Evolutionary conservation across 179 eudicot species (phyloP).

Genomic region (Nepenthes alata): DNA sequence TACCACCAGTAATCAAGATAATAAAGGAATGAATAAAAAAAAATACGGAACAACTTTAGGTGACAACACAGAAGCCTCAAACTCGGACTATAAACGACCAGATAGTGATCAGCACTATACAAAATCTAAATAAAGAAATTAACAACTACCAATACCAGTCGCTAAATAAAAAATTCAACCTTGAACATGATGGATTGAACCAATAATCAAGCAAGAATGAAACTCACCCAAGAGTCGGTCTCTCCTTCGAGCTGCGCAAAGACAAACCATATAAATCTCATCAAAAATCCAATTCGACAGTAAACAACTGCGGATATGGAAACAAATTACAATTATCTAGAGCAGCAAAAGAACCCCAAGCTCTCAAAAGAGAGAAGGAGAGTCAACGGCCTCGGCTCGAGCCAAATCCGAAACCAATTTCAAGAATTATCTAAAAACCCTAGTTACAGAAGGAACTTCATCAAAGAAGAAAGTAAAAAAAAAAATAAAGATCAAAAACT

Average conservation of each 20-base stretch:
- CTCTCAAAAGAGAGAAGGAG: neutral
- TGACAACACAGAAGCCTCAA: too few relatives aligned
- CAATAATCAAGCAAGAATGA: neutral
- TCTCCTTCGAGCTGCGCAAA: slow-evolving; percentile 98
- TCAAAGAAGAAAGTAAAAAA: neutral
- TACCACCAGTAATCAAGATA: too few relatives aligned
- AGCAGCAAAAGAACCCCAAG: neutral
- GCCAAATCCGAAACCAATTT: neutral
- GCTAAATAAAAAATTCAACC: neutral
- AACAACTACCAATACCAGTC: neutral
- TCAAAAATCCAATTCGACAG: neutral
- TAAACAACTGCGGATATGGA: neutral
- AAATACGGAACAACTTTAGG: too few relatives aligned
- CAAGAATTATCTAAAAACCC: neutral
- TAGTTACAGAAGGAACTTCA: neutral
- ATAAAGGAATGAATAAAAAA: too few relatives aligned
- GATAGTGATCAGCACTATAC: too few relatives aligned
- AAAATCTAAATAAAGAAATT: neutral
- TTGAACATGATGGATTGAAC: neutral
- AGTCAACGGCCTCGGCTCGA: neutral
- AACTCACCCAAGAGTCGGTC: slow-evolving; percentile 98
- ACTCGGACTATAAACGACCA: too few relatives aligned
- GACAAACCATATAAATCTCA: slow-evolving; percentile 7
- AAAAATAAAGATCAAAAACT: neutral
- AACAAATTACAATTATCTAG: neutral